Base-by-base conservation (phyloP, 2,329 filamentous ascomycete genomes). In the Fusarium acutatum region DNA sequence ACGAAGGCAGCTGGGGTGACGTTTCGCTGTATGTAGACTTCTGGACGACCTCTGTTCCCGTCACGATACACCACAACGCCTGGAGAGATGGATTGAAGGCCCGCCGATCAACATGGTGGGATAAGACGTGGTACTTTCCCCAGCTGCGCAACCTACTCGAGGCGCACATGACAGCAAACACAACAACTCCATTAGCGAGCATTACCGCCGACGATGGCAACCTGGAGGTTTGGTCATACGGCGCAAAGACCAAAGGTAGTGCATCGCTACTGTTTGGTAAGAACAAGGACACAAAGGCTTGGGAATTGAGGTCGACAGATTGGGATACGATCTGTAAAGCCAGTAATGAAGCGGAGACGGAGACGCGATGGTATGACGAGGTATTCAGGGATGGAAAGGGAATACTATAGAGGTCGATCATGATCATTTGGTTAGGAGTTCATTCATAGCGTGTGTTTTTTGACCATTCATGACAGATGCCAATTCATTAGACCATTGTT, bases 41-140 rank as follows among this genome's bases (percentile, higher is more conserved):
- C 22, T 78, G 69, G 75, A 78, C 75, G 22, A 74, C 68, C 0
- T 64, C 76, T 0, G 59, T 78, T 13, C 76, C 76, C 7, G 80
- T 76, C 2, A 72, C 69, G 28, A 59, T 79, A 17, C 77, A 78
- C 24, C 76, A 78, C 53, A 79, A 79, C n/a, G 75, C 77, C 4
- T 76, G 73, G 74, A 69, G 56, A 14, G 47, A 76, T n/a, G 77
- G 73, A n/a, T 67, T 75, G 49, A 78, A 78, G 56, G 68, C 65
- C 24, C 66, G 77, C 5, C 61, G 74, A 11, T 67, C 68, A 7
- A 64, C 67, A 20, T 77, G 76, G 76, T 77, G 76, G 76, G 69
- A 77, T 60, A 76, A 71, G 60, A 79, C 72, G 24, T 78, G 76
- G 77, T 77, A 67, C 64, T 78, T 77, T 44, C 75, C 76, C 12